Base-by-base conservation (phyloP, 2,329 filamentous ascomycete genomes). In the Huntiella moniliformis region DNA sequence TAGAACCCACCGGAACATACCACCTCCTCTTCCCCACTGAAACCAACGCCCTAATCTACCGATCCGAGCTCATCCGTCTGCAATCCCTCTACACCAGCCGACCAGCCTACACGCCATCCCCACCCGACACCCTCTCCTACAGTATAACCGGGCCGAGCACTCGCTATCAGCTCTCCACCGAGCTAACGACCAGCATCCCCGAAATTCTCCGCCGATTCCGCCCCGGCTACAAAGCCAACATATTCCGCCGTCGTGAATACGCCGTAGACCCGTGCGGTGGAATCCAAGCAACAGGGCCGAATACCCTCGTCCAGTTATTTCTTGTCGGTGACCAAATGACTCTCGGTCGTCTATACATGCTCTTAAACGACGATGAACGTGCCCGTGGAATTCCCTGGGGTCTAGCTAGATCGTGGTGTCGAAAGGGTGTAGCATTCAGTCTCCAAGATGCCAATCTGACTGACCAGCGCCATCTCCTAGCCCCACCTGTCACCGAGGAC, bases 11-110 rank as follows among this genome's bases (percentile, higher is more conserved):
- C 1, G 76, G 74, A 49, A 68, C 68, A 54, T 87, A 86, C 62
- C 77, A 73, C 59, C 62, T 88, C 46, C 65, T 82, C 46, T 88
- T 87, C 64, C 65, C 70, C 50, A 70, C 65, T 16, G 56, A 63
- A 13, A 61, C 65, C n/a, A 71, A 75, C 10, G 80, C 81, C 0
- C 57, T 63, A 5, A 65, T 71, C 36, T 87, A 82, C 58, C 67
- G 71, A 45, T 55, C 56, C 47, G 57, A 58, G 44, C 50, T 63
- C 47, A 50, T 56, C 15, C 60, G 58, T 35, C 54, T 63, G 11
- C 55, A 61, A 42, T 51, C 53, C 16, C 56, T 62, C 40, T 52
- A 56, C 43, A 56, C 54, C 28, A 18, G 28, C 6, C 61, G 68
- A 5, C 55, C 61, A 40, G 51, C 53, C 16, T 56, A 61, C 41